Conservation (phyloP, 2,329 filamentous ascomycete species). For the Lasiodiplodia gonubiensis region DNA sequence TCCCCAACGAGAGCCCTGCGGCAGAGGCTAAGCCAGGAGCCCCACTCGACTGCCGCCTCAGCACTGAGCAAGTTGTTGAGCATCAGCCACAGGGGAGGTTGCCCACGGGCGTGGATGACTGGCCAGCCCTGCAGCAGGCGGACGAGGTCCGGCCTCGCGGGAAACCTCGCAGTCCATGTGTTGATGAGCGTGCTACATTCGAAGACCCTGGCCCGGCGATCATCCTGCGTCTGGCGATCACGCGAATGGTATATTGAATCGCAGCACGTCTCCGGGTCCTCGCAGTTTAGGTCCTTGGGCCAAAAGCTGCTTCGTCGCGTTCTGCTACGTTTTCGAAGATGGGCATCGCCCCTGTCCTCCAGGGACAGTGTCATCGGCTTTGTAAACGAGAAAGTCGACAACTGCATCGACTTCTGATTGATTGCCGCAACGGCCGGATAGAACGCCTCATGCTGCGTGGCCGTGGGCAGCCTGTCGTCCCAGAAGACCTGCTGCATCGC, state of each 20-base stretch:
- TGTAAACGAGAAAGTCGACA: conserved; percentile 27
- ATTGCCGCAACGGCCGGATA: conserved; percentile 32
- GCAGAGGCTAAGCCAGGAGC: conserved; percentile 50
- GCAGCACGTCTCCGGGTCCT: background rate
- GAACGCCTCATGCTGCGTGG: conserved; percentile 43
- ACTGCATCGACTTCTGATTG: conserved; percentile 28
- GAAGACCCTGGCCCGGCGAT: background rate
- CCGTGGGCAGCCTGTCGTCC: conserved; percentile 35
- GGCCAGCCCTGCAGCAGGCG: background rate
- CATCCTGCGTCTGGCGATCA: background rate
- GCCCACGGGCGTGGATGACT: background rate
- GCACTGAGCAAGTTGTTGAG: conserved; percentile 49
- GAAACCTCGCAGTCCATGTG: background rate
- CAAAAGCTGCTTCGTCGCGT: background rate
- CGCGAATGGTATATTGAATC: background rate
- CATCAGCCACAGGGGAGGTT: conserved; percentile 37
- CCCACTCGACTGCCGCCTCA: conserved; percentile 52
- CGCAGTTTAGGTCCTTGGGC: background rate
- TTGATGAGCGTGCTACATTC: background rate
- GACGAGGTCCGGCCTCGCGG: background rate
- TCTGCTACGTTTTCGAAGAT: conserved; percentile 3
- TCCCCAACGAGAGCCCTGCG: conserved; percentile 36
- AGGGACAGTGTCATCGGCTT: background rate
- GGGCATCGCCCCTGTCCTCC: background rate
- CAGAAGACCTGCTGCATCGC: conserved; percentile 42